Conservation (phyloP, 2,329 filamentous ascomycete genomes). For the Penicillium palitans region DNA sequence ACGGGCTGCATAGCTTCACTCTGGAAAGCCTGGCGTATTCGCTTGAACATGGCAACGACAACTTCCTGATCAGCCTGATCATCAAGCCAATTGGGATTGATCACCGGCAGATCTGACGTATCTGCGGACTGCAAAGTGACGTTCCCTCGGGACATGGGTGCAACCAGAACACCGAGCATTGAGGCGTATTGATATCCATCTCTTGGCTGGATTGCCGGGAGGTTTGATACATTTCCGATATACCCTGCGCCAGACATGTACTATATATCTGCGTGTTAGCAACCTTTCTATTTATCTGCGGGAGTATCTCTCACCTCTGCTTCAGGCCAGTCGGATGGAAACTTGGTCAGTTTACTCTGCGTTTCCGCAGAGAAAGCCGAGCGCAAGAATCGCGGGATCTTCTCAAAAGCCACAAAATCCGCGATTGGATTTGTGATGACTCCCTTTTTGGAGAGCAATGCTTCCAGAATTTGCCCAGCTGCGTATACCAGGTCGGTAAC, state of each 20-base stretch:
- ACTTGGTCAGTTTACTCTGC: conserved; percentile 20
- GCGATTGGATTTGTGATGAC: conserved; percentile 27
- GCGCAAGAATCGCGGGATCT: conserved; percentile 29
- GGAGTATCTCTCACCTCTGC: conserved; percentile 26
- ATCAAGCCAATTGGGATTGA: conserved; percentile 51
- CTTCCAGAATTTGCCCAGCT: conserved; percentile 12
- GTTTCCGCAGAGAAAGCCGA: conserved; percentile 21
- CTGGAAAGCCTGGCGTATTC: conserved; percentile 42
- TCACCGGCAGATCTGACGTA: conserved; percentile 40
- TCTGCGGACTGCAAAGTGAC: conserved; percentile 39
- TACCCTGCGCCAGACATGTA: conserved; percentile 31
- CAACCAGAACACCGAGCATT: conserved; percentile 24
- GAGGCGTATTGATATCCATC: conserved; percentile 31
- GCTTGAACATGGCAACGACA: conserved; percentile 46
- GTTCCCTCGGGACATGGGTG: conserved; percentile 48
- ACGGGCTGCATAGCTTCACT: conserved; percentile 32
- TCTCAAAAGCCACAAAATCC: conserved; percentile 36
- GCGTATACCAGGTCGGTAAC: conserved; percentile 19
- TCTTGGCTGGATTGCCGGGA: conserved; percentile 18
- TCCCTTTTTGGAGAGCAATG: conserved; percentile 19
- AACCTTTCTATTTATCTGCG: neutral
- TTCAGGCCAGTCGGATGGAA: conserved; percentile 41
- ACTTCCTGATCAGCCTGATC: conserved; percentile 46
- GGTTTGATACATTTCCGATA: conserved; percentile 27
- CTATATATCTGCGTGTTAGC: neutral